phyloP scores from a whole-genome alignment of 352 stramenopile species.

The Pythium sp. region DNA sequence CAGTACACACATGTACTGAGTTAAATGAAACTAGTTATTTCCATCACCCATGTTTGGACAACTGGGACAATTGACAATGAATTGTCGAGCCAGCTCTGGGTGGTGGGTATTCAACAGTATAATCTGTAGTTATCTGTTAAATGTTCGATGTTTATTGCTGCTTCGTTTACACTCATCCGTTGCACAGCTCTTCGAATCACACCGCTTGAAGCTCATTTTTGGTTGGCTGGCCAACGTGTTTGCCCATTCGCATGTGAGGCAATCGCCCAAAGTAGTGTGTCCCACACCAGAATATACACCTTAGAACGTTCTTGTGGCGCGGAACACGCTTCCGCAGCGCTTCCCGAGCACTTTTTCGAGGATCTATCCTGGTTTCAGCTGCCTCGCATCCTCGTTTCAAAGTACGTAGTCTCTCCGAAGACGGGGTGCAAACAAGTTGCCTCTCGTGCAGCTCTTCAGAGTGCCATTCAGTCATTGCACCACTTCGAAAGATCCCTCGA shows the following conservation, averaged over 20 bases:
- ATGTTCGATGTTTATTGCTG: no score
- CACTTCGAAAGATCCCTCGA: constrained; percentile 15
- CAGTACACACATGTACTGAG: no score
- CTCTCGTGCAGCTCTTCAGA: not conserved
- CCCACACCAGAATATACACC: not conserved
- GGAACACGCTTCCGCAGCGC: not conserved
- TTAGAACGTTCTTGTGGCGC: constrained; percentile 16
- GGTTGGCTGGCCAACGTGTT: constrained; percentile 3
- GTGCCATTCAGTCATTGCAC: not conserved
- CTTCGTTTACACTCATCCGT: no score
- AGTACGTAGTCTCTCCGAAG: constrained; percentile 1
- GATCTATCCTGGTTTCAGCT: not conserved
- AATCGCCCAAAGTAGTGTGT: not conserved
- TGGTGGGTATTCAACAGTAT: no score
- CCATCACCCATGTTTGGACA: no score
- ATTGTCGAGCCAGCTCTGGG: no score
- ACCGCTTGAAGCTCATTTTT: no score
- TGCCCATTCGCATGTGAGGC: not conserved
- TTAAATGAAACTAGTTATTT: no score
- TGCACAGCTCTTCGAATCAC: no score
- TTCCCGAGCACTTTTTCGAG: constrained; percentile 5
- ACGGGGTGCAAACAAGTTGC: not conserved
- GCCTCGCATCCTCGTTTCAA: constrained; percentile 1
- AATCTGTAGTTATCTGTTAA: no score
- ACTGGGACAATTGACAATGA: no score